Base-by-base conservation (phyloP, 805 yeast genomes). In the Lachancea dasiensis region DNA sequence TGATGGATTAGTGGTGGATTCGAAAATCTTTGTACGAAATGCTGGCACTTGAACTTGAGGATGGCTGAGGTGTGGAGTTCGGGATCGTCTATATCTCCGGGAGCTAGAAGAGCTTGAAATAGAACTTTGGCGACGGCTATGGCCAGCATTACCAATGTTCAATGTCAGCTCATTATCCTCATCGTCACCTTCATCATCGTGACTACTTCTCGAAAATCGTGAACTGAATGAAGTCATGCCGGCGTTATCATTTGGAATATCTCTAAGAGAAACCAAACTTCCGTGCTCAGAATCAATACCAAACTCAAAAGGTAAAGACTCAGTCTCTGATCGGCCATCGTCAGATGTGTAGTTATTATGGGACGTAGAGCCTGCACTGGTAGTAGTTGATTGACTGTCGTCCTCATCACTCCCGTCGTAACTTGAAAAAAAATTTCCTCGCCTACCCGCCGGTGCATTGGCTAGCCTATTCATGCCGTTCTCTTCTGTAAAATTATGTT, bases 241-340 rank as follows among this genome's bases (percentile, higher is more conserved):
- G 34, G 21, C 15, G 36, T 20, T 21, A 18, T 10, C 15, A 15
- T 27, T 40, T 16, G 43, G 33, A 4, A 47, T 16, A 25, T 55
- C 54, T 29, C 54, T 39, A 39, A 54, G 32, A 10, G 58, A 51
- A 13, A 52, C 29, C 7, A 44, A 45, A 28, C 56, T 52, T 4
- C 50, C 55, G 36, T 48, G 48, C 21, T 43, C 53, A 5, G 57
- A 51, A 15, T 56, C 60, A n/a, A 52, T 40, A 5, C 50, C 60
- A 41, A 59, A 59, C 40, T 60, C 61, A 43, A 53, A 53, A 2
- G 60, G 61, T 13, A 53, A 30, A 1, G 61, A 56, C 19, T 54
- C 61, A 4, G 54, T 31, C 25, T 46, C 45, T 8, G 45, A 42
- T 13, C 31, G 31, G 16, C 13, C 30, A 10, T 27, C 40, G 16